Evolutionary conservation across 2,329 filamentous ascomycete genomes (phyloP), one percentile per base, ranked within the genome.

Genomic region (Xylariomycetidae sp.): DNA sequence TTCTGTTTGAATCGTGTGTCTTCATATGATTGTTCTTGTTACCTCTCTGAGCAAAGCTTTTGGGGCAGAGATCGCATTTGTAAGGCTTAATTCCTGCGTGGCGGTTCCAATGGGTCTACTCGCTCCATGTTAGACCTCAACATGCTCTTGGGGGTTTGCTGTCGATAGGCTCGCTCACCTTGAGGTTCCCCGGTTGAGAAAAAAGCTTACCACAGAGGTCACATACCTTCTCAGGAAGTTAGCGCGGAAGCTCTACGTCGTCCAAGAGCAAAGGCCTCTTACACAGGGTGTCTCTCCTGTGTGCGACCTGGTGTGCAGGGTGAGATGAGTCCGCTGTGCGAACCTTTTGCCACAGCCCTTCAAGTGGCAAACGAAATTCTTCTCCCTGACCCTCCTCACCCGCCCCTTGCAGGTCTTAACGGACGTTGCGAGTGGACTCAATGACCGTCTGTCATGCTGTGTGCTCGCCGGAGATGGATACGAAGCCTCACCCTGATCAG

Each of bases 281-380:
- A 94, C 84, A 57, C 90, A 96, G 40, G 90, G 90, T 57, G 88
- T 92, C 34, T 85, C 80, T 12, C 92, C 92, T 3, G 87, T 95
- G 60, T 98, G 92, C 4, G 85, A 82, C 44, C 89, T 76, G 28
- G 77, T 80, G 58, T 98, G 92, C 30, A 94, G 96, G 41, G 92
- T 85, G 9, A 96, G 72, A 50, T 97, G 90, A 2, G 89, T 95
- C 63, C 90, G 94, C 56, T 97, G 90, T 39, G 78, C 79, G 59
- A 96, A 97, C 41, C 74, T 79, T 67, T 92, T 94, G 48, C 72
- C 69, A 59, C 90, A 97, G 25, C 77, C 77, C 6, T 79, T 73
- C 25, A 88, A 71, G 14, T 72, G 74, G 62, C 92, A 98, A 13
- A 74, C 64, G 57, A 90, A 88, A 50, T 80, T 67, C 58, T 80